These are phyloP conservation scores for Fusarium citri DNA, from an alignment of 2,329 filamentous ascomycete genomes.

Conservation along the genomic window DNA sequence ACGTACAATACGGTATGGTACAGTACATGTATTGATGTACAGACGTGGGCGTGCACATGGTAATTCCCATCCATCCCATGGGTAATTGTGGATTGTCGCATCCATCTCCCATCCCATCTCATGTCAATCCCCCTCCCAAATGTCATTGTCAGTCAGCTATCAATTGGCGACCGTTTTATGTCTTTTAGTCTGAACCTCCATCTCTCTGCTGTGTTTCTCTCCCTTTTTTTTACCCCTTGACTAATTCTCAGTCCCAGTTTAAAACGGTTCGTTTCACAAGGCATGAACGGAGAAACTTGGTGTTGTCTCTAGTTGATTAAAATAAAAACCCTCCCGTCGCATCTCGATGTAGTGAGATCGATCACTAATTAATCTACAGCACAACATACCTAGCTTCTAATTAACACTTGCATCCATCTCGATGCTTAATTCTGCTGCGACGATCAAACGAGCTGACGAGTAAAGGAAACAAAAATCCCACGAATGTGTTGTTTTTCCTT, in stretches of 20 bases:
- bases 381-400: not conserved
- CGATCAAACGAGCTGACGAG: slow-evolving; percentile 31
- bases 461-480: not conserved
- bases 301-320: slow-evolving; percentile 5
- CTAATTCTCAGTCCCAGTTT: slow-evolving; percentile 30
- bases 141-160: not conserved
- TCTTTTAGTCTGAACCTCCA: not conserved
- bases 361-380: not conserved
- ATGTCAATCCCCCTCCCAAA: not conserved
- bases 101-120: not conserved
- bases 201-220: not conserved
- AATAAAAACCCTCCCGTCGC: too few relatives aligned
- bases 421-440: slow-evolving; percentile 14
- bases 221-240: not conserved
- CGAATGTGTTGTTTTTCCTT: not conserved
- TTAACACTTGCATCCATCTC: slow-evolving; percentile 9
- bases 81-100: slow-evolving; percentile 9
- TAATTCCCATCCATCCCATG: not conserved
- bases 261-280: slow-evolving; percentile 38
- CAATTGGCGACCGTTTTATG: slow-evolving; percentile 28
- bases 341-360: not conserved
- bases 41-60: not conserved
- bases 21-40: too few relatives aligned
- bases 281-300: slow-evolving; percentile 21
- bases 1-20: not conserved